Evolutionary conservation across 1,284 basidiomycete genomes (phyloP), one percentile per base, ranked within the genome.

Genomic region (Ganoderma resinaceum): DNA sequence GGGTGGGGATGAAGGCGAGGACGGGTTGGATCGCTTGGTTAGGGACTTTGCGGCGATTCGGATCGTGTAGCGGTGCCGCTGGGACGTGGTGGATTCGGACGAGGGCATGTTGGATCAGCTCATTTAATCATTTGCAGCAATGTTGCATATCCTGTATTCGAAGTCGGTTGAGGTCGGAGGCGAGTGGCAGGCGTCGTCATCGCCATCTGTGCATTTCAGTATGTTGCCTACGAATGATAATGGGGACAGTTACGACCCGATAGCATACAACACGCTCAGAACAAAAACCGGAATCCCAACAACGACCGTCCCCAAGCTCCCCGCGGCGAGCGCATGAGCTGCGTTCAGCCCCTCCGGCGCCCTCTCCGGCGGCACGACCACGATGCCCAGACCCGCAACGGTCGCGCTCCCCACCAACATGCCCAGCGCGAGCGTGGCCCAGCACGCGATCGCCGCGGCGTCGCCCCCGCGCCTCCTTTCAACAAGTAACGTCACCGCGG

Each of bases 291-390:
- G 8, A 57, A n/a, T n/a, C n/a, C n/a, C n/a, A n/a, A n/a, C n/a
- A n/a, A n/a, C n/a, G n/a, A 40, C 31, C 53, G 53, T 57, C 53
- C 53, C 53, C 53, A 57, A 57, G 53, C 53, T 20, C 53, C 53
- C 53, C 53, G 53, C 53, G 2, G 53, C 53, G 31, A 57, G 31
- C 31, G 53, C 53, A 33, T 57, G 53, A 33, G 8, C 9, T 31
- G 31, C 53, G 53, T 31, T 18, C 53, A 57, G 53, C 31, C 31
- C 53, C 53, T 57, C 53, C 31, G 53, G 53, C 18, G 53, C 53
- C 16, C 26, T 11, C 18, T 57, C 29, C 53, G 31, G 6, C 14
- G 53, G 53, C 8, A 57, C 31, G 6, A 57, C 53, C 12, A 57
- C 26, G 16, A 57, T 57, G 31, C 52, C 52, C 52, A 55, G 16